Evolutionary conservation across 345 rosid species (phyloP).

Genomic region (Streptanthus diversifolius): DNA sequence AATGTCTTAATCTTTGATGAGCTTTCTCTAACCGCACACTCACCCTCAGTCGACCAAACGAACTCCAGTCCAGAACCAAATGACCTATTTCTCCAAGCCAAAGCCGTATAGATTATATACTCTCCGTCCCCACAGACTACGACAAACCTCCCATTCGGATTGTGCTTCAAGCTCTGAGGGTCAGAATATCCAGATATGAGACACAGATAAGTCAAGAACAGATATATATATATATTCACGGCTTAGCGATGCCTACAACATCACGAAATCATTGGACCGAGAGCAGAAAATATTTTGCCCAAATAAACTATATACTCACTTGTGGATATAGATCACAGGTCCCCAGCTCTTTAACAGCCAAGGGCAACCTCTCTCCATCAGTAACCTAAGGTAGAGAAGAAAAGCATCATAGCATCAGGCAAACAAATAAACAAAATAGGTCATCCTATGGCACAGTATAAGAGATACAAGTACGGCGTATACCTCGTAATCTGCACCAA

Average conservation of each 20-base stretch:
- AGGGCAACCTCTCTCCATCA: constrained; percentile 97
- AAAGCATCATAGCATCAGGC: constrained; percentile 16
- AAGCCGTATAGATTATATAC: constrained; percentile 91
- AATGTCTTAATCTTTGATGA: constrained; percentile 86
- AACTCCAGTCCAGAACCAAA: constrained; percentile 98
- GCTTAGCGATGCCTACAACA: not conserved
- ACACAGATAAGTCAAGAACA: constrained; percentile 3
- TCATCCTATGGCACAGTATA: constrained; percentile 7
- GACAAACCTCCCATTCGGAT: constrained; percentile 96
- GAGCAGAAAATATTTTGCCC: not conserved
- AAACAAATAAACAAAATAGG: constrained; percentile 13
- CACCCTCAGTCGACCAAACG: constrained; percentile 97
- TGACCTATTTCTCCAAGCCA: constrained; percentile 99
- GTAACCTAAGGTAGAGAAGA: constrained; percentile 57
- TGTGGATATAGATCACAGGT: constrained; percentile 99
- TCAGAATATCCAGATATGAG: constrained; percentile 27
- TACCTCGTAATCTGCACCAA: constrained; percentile 97
- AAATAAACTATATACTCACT: constrained; percentile 44
- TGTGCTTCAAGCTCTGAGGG: constrained; percentile 87
- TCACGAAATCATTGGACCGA: constrained; percentile 7
- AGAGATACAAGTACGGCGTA: constrained; percentile 16
- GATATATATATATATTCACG: constrained; percentile 8
- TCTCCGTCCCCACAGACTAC: constrained; percentile 99
- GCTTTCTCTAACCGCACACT: constrained; percentile 97
- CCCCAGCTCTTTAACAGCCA: constrained; percentile 98